These are phyloP conservation scores for Schwanniomyces polymorphus DNA, from an alignment of 805 yeast species.

Conservation along the genomic window DNA sequence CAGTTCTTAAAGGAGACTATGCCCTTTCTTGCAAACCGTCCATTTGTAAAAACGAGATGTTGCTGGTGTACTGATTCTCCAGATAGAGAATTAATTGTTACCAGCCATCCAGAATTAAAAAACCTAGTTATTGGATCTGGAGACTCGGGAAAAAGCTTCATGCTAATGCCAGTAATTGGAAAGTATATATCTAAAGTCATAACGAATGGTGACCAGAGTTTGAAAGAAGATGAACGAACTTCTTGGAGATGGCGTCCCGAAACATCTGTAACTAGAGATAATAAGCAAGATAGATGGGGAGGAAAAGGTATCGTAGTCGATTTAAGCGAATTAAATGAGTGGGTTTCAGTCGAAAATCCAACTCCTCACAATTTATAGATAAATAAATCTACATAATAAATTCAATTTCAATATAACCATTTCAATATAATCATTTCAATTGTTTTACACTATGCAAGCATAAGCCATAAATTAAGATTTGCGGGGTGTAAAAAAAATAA, in stretches of 20 bases:
- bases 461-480: too few relatives aligned
- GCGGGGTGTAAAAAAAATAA: too few relatives aligned
- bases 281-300: conserved; percentile 6
- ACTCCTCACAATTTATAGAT: neutral
- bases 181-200: conserved; percentile 47
- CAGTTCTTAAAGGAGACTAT: conserved; percentile 26
- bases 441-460: too few relatives aligned
- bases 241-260: conserved; percentile 11
- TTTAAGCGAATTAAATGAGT: conserved; percentile 4
- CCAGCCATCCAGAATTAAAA: conserved; percentile 26
- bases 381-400: neutral
- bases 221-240: conserved; percentile 17
- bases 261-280: neutral
- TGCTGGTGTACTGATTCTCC: conserved; percentile 41
- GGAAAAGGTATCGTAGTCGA: conserved; percentile 5
- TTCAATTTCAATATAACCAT: neutral
- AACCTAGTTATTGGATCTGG: conserved; percentile 31
- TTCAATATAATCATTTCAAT: too few relatives aligned
- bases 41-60: conserved; percentile 25
- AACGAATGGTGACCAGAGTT: conserved; percentile 26
- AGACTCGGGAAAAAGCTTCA: conserved; percentile 34
- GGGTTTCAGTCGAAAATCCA: conserved; percentile 4
- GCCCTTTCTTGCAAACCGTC: conserved; percentile 27
- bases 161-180: conserved; percentile 34
- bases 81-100: conserved; percentile 28